Evolutionary conservation across 352 stramenopile genomes (phyloP), one percentile per base, ranked within the genome.

Genomic region (Blastocystis sp.): DNA sequence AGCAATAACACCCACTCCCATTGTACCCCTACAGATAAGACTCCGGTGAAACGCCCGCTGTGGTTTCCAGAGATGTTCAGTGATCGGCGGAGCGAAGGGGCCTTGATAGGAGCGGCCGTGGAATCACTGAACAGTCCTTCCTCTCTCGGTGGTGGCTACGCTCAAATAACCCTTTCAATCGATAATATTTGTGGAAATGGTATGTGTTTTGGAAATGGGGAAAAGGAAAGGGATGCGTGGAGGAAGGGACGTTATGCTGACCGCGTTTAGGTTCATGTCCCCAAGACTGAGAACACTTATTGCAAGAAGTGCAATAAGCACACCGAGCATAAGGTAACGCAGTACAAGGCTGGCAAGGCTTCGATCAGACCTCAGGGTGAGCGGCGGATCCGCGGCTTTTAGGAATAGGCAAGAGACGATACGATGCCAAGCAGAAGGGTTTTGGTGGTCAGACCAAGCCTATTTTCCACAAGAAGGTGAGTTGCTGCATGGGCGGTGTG

Each of bases 381-480:
- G 76, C 34, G 4, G 14, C 66, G 48, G 1, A 17, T 19, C 17
- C 7, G 1, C 0, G 52, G 3, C 17, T 38, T 11, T 56, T 48
- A 67, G 48, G n/a, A 28, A 1, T 91, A 89, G 93, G 93, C 87
- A 97, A 97, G 91, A 95, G 97, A 94, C 96, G 97, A 93, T 99
- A 99, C 92, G 94, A 98, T 90, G 93, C 94, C 84, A 99, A 99
- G 94, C 97, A 99, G 92, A 98, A 98, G 94, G 97, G 97, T 92
- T 99, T 98, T 91, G 97, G 97, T 94, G 97, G 97, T 92, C 97
- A 99, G 93, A 99, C 97, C 89, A 99, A 99, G 95, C 97, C 97
- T 89, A 94, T 99, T 70, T 99, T 99, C 93, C 97, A 99, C 95
- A 99, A 99, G 93, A 99, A 99, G 93, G 91, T 89, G 23, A 65